Base-by-base conservation (phyloP, 345 rosid species). In the Psidium friedrichsthalianum region DNA sequence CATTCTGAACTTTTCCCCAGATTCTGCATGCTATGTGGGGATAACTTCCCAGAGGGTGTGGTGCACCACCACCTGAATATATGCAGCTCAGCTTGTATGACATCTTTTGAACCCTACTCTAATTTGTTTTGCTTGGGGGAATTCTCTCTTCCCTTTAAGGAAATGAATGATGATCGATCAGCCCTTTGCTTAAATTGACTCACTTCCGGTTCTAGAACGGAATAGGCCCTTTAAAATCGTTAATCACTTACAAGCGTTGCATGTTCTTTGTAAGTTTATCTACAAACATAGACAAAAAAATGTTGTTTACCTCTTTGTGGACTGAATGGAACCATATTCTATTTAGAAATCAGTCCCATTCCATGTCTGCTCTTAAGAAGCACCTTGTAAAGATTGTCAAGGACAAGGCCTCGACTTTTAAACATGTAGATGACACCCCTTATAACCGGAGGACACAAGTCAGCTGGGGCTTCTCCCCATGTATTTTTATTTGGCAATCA, bases 1-100 rank as follows among this genome's bases (percentile, higher is more conserved):
- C 98, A 97, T 89, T 97, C 95, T 4, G 96, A 98, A 14, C 89
- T 94, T 15, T 95, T 90, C 86, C 94, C 92, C 40, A 87, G 85
- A 27, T 91, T 95, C 94, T 95, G 98, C 27, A 87, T 93, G 83
- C 56, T 82, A 14, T 95, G 98, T 88, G 96, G 97, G 83, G 85
- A 49, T 9, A 9, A 1, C 53, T 12, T 51, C 3, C 53, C 53
- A 51, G 14, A 0, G 53, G 14, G 3, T 51, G 5, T 14, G 1
- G 53, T 51, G 5, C 16, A 12, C 14, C 53, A 51, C 16, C 53
- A 51, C 16, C 16, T 51, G 53, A 51, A 51, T 12, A 3, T 51
- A 12, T 51, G 53, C 1, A 11, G 15, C 53, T 51, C 11, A 1
- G 11, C 18, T 13, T 21, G 21, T 16, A 53, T 53, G 56, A 74